A percentile compares a stretch with the other conserved stretches of the same genome.
phyloP scores from a whole-genome alignment of 2,329 filamentous ascomycete genomes.

The Ampelomyces quisqualis region DNA sequence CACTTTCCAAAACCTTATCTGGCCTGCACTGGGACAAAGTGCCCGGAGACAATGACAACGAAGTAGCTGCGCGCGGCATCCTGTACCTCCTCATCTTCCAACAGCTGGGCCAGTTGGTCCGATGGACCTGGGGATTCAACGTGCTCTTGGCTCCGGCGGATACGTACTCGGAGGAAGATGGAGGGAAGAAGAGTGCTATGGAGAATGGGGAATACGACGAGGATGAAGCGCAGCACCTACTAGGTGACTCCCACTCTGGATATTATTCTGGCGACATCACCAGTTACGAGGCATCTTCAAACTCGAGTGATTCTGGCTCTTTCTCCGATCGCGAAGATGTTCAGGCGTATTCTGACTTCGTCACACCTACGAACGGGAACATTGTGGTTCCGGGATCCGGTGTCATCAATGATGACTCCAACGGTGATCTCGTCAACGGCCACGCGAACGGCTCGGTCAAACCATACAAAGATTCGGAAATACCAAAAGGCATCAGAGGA shows the following conservation, averaged over 20 bases:
- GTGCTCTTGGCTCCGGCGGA: constrained; percentile 85
- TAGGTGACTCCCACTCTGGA: constrained; percentile 49
- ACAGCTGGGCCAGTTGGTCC: constrained; percentile 88
- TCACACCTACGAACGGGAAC: constrained; percentile 54
- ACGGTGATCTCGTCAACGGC: constrained; percentile 42
- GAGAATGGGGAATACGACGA: constrained; percentile 58
- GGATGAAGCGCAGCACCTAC: constrained; percentile 45
- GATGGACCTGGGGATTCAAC: constrained; percentile 98
- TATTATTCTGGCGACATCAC: constrained; percentile 51
- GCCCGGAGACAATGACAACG: constrained; percentile 89
- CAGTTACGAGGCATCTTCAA: constrained; percentile 42
- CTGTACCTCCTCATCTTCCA: constrained; percentile 96
- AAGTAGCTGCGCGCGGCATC: constrained; percentile 91
- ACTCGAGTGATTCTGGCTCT: constrained; percentile 34
- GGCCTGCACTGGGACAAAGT: constrained; percentile 93
- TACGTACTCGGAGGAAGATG: constrained; percentile 65
- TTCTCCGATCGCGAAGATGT: constrained; percentile 34
- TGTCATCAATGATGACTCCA: constrained; percentile 43
- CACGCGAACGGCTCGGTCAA: constrained; percentile 36
- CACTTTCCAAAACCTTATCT: constrained; percentile 85
- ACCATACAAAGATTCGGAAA: constrained; percentile 21
- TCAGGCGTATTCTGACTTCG: constrained; percentile 32
- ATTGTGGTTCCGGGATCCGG: constrained; percentile 42
- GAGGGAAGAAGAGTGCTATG: constrained; percentile 41
- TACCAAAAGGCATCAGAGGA: constrained; percentile 38